phyloP scores from a whole-genome alignment of 73 alveolate genomes.

The Urostyla sp. region DNA sequence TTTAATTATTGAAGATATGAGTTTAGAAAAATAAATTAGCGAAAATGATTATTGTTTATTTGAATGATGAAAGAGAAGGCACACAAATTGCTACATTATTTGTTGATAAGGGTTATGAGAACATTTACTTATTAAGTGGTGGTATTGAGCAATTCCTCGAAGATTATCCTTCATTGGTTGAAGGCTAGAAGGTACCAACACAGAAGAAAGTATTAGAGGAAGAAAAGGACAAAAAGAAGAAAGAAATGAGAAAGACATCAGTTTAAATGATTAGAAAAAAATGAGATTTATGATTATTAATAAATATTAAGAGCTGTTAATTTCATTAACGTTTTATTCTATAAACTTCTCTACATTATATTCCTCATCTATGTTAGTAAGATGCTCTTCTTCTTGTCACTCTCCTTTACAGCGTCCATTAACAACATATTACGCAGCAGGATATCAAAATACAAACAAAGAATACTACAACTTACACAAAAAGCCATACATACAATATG shows the following conservation, averaged over 20 bases:
- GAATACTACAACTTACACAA: background rate
- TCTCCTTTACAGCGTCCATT: conserved; percentile 29
- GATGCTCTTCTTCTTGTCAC: conserved; percentile 20
- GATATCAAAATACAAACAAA: background rate
- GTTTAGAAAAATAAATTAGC: conserved; percentile 70
- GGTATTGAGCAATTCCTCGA: conserved; percentile 83
- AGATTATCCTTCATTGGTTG: conserved; percentile 72
- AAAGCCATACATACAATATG: conserved; percentile 22
- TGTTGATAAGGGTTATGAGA: conserved; percentile 88
- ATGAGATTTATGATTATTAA: too few relatives aligned
- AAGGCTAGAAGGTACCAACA: conserved; percentile 66
- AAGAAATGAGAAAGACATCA: conserved; percentile 1
- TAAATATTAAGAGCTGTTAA: too few relatives aligned
- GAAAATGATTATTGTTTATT: conserved; percentile 83
- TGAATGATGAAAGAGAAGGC: conserved; percentile 86
- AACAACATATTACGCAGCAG: conserved; percentile 32
- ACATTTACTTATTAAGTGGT: conserved; percentile 81
- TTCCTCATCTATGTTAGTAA: background rate
- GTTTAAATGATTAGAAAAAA: conserved; percentile 10
- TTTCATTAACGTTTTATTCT: background rate
- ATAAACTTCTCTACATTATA: background rate
- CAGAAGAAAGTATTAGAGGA: conserved; percentile 13
- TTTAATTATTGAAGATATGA: background rate
- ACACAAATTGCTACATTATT: conserved; percentile 77
- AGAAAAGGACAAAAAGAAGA: conserved; percentile 12